A percentile compares a stretch with the other conserved stretches of the same genome.
Conservation (phyloP, 116 monocot species). For the Phalaenopsis hybrid region DNA sequence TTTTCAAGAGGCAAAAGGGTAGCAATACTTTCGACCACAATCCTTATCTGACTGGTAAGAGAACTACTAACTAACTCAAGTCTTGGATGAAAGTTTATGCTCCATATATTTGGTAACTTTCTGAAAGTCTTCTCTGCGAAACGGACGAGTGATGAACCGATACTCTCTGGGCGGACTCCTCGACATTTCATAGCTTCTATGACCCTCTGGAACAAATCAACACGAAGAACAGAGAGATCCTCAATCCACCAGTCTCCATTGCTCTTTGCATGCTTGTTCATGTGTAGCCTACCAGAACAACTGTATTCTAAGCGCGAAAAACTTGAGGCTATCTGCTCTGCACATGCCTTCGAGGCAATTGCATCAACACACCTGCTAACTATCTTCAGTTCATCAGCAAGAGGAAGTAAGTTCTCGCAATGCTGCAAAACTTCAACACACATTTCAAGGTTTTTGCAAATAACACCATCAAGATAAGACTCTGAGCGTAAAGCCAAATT, state of each 20-base stretch:
- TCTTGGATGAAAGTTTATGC: not conserved
- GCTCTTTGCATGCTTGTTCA: constrained; percentile 36
- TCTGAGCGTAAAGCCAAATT: constrained; percentile 50
- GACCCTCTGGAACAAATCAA: constrained; percentile 51
- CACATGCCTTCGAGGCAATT: constrained; percentile 57
- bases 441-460: constrained; percentile 63
- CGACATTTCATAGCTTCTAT: constrained; percentile 52
- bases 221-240: constrained; percentile 47
- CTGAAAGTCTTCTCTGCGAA: constrained; percentile 39
- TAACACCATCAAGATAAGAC: constrained; percentile 42
- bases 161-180: constrained; percentile 60
- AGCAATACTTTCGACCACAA: constrained; percentile 38
- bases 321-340: constrained; percentile 67
- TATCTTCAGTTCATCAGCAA: constrained; percentile 57
- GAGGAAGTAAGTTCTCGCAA: constrained; percentile 47
- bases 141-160: constrained; percentile 41
- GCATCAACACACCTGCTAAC: constrained; percentile 54
- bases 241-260: constrained; percentile 70
- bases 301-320: constrained; percentile 62
- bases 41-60: constrained; percentile 18
- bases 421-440: constrained; percentile 46
- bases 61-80: constrained; percentile 14
- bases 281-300: constrained; percentile 58
- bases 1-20: constrained; percentile 56
- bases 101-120: constrained; percentile 4